phyloP scores from a whole-genome alignment of 371 early-diverging fungal genomes.

The Mucor circinelloides region DNA sequence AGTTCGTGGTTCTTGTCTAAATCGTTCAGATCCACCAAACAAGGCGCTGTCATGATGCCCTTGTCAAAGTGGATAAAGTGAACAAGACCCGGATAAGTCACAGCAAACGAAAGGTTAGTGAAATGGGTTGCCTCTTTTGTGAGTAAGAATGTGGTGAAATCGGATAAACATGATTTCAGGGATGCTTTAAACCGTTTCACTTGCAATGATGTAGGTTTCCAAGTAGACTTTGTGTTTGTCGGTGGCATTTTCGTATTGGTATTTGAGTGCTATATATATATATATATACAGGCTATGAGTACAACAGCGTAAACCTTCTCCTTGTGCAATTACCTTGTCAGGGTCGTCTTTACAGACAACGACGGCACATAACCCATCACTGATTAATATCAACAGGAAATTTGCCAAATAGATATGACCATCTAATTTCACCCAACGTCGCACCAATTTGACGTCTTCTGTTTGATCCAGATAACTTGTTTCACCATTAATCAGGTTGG shows the following conservation, averaged over 20 bases:
- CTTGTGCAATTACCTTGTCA: conserved; percentile 6
- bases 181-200: conserved; percentile 26
- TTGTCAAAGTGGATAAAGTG: conserved; percentile 46
- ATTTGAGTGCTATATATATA: not conserved
- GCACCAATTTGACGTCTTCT: conserved; percentile 35
- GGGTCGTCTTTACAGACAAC: conserved; percentile 38
- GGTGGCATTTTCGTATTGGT: not conserved
- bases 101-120: conserved; percentile 44
- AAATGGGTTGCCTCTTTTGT: conserved; percentile 53
- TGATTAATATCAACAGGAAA: conserved; percentile 21
- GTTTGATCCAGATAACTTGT: conserved; percentile 24
- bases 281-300: too few species aligned
- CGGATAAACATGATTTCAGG: conserved; percentile 27
- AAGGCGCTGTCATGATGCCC: conserved; percentile 36
- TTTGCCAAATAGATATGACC: conserved; percentile 24
- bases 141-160: conserved; percentile 43
- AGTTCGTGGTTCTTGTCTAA: conserved; percentile 37
- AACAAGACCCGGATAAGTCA: conserved; percentile 46
- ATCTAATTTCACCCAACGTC: conserved; percentile 34
- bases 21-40: conserved; percentile 38
- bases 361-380: conserved; percentile 31
- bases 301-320: not conserved
- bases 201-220: conserved; percentile 27
- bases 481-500: conserved; percentile 29
- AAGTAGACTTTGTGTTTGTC: conserved; percentile 1